These are phyloP conservation scores for Scheffersomyces ergatensis DNA, from an alignment of 805 yeast species.

Conservation along the genomic window DNA sequence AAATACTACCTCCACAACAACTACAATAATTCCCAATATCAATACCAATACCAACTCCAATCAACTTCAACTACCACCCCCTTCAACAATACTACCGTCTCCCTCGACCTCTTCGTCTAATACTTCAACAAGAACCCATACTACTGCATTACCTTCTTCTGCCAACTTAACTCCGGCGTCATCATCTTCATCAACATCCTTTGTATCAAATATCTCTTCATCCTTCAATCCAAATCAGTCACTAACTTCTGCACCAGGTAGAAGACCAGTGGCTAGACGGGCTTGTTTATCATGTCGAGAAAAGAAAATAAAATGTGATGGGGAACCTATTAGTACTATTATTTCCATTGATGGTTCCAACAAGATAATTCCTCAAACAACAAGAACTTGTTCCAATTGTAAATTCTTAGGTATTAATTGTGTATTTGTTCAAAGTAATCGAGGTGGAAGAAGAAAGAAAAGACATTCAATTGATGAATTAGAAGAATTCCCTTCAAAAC, in stretches of 20 bases:
- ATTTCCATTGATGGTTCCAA: slow-evolving; percentile 16
- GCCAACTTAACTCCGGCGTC: not conserved
- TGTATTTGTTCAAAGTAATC: slow-evolving; percentile 52
- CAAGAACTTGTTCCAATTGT: slow-evolving; percentile 48
- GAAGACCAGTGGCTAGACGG: slow-evolving; percentile 49
- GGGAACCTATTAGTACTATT: slow-evolving; percentile 37
- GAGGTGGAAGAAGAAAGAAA: slow-evolving; percentile 56
- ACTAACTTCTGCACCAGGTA: not conserved
- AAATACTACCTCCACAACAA: too few relatives aligned
- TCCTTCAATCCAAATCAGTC: not conserved
- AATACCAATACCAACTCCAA: too few relatives aligned
- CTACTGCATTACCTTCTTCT: too few relatives aligned
- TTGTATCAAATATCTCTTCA: not conserved
- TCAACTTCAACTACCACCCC: too few relatives aligned
- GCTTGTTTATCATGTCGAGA: slow-evolving; percentile 67
- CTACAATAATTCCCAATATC: too few relatives aligned
- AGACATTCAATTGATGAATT: slow-evolving; percentile 4
- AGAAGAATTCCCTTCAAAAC: not conserved
- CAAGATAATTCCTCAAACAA: slow-evolving; percentile 15
- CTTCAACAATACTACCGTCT: too few relatives aligned
- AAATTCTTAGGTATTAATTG: slow-evolving; percentile 44
- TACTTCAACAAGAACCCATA: too few relatives aligned
- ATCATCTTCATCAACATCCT: not conserved
- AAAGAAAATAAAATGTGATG: slow-evolving; percentile 66
- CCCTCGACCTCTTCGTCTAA: too few relatives aligned